Evolutionary conservation across 2,329 filamentous ascomycete species (phyloP), one percentile per base, ranked within the genome.

Genomic region (Nothophoma quercina): DNA sequence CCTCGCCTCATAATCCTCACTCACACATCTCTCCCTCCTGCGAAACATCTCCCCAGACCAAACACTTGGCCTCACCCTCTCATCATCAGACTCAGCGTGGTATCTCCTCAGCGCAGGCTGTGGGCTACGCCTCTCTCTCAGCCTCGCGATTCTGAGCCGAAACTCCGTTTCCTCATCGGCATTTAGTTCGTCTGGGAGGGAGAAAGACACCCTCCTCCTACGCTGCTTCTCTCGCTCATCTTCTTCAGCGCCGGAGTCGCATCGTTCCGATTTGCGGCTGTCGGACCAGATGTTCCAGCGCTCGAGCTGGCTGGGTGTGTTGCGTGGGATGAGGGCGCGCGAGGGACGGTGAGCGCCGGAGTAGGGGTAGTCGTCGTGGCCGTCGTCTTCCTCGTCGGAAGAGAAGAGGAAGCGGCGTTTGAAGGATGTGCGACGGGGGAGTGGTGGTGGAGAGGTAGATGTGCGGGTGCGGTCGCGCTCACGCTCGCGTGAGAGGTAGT

Each of bases 291-390:
- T 57, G 50, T 70, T 70, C 60, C 69, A 72, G 44, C 70, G 69
- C 51, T 71, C 50, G 16, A 53, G 50, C 25, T 46, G 50, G 25
- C 22, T 30, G 39, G 70, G 65, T 26, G 64, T 59, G 39, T 60
- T 33, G 46, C 63, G 68, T 32, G 67, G 52, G 32, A 65, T 65
- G 9, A 70, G 57, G 41, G 68, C 61, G 33, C 64, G 66, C 7
- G 64, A 69, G 9, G 56, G 50, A 8, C 53, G 57, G 46, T 60
- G 57, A 23, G 52, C 46, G 26, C 55, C 45, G 1, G 63, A 55
- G 50, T 67, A 63, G 39, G 67, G 66, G 33, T 68, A 70, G 53
- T 71, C 69, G 56, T 72, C 69, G 51, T 70, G 64, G 50, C 69
- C 68, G 35, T 61, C 58, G 21, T 69, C 63, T 25, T 64, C 60